Conservation (phyloP, 495 filamentous ascomycete genomes). For the Xylaria scruposa region DNA sequence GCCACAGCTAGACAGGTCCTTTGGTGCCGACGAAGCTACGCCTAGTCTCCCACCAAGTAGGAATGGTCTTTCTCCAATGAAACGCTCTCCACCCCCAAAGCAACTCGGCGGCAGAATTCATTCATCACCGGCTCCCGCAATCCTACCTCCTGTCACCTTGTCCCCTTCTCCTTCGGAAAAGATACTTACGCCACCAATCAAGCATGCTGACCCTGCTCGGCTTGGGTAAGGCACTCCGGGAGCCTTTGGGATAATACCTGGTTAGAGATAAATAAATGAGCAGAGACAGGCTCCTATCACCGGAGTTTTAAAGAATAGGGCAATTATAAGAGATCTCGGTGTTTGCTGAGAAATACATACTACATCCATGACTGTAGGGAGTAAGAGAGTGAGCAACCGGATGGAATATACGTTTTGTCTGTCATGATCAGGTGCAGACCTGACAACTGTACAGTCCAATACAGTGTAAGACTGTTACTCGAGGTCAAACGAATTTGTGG, state of each 20-base stretch:
- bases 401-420: neutral
- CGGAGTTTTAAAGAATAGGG: neutral
- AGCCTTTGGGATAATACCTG: conserved; percentile 27
- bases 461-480: neutral
- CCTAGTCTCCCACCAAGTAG: conserved; percentile 60
- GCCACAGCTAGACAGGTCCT: conserved; percentile 37
- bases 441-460: neutral
- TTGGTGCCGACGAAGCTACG: conserved; percentile 27
- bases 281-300: neutral
- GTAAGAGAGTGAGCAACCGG: neutral
- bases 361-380: neutral
- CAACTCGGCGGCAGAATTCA: conserved; percentile 33
- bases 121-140: conserved; percentile 43
- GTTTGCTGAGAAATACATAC: neutral
- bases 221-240: conserved; percentile 27
- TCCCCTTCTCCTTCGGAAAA: conserved; percentile 59
- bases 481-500: neutral
- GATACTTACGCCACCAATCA: conserved; percentile 58
- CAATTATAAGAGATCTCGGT: neutral
- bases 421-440: neutral
- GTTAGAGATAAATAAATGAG: conserved; percentile 8
- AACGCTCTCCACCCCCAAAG: conserved; percentile 63
- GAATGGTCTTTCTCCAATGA: conserved; percentile 77
- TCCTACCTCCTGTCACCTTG: conserved; percentile 59
- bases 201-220: conserved; percentile 47